phyloP scores from a whole-genome alignment of 371 early-diverging fungal genomes.

The Mortierella sp. region DNA sequence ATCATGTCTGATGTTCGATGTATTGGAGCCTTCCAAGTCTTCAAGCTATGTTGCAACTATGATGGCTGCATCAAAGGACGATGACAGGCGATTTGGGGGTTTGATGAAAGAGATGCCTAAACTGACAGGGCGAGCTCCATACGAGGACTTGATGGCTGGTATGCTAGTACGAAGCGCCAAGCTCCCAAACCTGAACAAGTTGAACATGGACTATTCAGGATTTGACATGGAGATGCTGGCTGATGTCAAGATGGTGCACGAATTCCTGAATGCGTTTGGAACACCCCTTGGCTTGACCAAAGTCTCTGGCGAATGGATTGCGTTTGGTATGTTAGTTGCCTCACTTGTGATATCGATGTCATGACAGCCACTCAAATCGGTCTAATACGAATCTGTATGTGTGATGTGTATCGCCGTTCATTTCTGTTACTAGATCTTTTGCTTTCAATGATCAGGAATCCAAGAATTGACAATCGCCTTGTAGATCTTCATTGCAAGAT shows the following conservation, averaged over 20 bases:
- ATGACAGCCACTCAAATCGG: no score
- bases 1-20: slow-evolving; percentile 46
- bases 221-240: slow-evolving; percentile 51
- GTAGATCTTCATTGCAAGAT: slow-evolving; percentile 42
- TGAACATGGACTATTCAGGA: slow-evolving; percentile 30
- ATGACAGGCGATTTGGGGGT: slow-evolving; percentile 19
- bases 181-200: slow-evolving; percentile 30
- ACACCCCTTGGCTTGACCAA: slow-evolving; percentile 39
- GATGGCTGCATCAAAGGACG: slow-evolving; percentile 15
- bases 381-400: no score
- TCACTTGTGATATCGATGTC: background rate
- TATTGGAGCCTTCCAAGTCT: slow-evolving; percentile 31
- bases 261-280: slow-evolving; percentile 51
- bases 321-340: slow-evolving; percentile 30
- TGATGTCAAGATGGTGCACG: slow-evolving; percentile 52
- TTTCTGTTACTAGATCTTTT: slow-evolving; percentile 16
- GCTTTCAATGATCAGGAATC: slow-evolving; percentile 43
- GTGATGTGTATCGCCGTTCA: background rate
- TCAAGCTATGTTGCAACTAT: slow-evolving; percentile 19
- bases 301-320: slow-evolving; percentile 51
- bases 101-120: slow-evolving; percentile 42
- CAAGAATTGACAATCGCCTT: slow-evolving; percentile 38
- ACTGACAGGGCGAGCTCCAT: slow-evolving; percentile 47
- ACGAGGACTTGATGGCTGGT: slow-evolving; percentile 40
- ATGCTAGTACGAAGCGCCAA: slow-evolving; percentile 36